These are phyloP conservation scores for Eugenia klotzschiana DNA, from an alignment of 441 rosid genomes.

Conservation along the genomic window DNA sequence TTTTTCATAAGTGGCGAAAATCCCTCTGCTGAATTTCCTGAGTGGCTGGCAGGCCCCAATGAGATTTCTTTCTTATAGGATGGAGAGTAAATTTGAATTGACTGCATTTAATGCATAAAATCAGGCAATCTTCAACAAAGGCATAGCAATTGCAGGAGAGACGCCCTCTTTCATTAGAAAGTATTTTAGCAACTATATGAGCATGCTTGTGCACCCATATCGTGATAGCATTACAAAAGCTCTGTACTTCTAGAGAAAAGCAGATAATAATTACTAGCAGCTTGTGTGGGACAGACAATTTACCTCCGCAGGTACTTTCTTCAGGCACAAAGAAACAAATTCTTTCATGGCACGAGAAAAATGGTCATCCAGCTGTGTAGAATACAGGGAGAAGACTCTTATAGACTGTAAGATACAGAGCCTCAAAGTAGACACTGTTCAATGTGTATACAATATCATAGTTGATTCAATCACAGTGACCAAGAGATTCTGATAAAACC, in stretches of 20 bases:
- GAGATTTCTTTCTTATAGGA: background rate
- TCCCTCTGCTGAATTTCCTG: background rate
- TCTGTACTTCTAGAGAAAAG: background rate
- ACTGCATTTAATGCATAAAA: background rate
- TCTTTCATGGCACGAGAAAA: constrained; percentile 96
- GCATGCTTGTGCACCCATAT: background rate
- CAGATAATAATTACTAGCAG: background rate
- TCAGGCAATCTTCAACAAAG: background rate
- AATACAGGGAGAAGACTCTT: constrained; percentile 6
- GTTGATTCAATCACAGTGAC: constrained; percentile 7
- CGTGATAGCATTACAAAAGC: background rate
- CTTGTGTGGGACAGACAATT: background rate
- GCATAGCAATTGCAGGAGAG: background rate
- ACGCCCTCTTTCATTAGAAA: background rate
- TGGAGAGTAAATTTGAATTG: background rate
- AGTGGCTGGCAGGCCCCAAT: background rate
- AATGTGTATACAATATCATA: background rate
- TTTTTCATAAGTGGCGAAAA: background rate
- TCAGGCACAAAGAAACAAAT: constrained; percentile 86
- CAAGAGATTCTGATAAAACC: constrained; percentile 36
- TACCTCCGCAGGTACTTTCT: constrained; percentile 86
- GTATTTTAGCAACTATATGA: background rate
- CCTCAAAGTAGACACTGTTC: constrained; percentile 2
- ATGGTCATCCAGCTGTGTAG: constrained; percentile 90
- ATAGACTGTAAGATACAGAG: constrained; percentile 3